phyloP scores from a whole-genome alignment of 2,329 filamentous ascomycete species.

The Exophiala calicioides region DNA sequence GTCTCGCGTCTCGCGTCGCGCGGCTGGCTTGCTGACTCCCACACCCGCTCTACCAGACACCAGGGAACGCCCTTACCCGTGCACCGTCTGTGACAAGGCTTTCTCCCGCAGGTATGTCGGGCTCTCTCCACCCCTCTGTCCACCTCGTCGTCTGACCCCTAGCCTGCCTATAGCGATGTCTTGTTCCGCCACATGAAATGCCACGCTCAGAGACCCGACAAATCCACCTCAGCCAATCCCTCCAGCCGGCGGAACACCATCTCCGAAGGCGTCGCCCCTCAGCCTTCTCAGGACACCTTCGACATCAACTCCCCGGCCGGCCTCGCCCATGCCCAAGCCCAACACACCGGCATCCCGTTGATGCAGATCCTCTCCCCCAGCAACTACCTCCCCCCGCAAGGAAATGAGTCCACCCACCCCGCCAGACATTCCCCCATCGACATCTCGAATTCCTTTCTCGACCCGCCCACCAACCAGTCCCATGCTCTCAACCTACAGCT shows the following conservation, averaged over 20 bases:
- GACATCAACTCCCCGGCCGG: conserved; percentile 31
- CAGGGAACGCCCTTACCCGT: conserved; percentile 57
- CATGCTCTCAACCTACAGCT: conserved; percentile 20
- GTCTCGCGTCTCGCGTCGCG: too few relatives aligned
- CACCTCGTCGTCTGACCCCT: conserved; percentile 18
- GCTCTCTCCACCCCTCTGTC: not conserved
- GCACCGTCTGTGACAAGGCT: conserved; percentile 55
- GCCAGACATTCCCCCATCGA: conserved; percentile 21
- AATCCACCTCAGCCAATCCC: conserved; percentile 35
- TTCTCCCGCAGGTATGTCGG: conserved; percentile 54
- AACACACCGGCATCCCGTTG: conserved; percentile 20
- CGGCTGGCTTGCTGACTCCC: too few relatives aligned
- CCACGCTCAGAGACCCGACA: conserved; percentile 46
- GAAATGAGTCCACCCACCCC: conserved; percentile 15
- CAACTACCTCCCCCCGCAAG: conserved; percentile 19
- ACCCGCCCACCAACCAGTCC: conserved; percentile 13
- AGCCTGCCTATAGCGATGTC: conserved; percentile 45
- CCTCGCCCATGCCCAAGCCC: conserved; percentile 15
- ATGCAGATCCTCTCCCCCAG: conserved; percentile 28
- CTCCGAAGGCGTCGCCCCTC: conserved; percentile 26
- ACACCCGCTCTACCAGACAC: conserved; percentile 44
- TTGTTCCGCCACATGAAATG: conserved; percentile 55
- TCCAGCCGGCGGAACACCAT: conserved; percentile 34
- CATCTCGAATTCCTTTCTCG: conserved; percentile 18
- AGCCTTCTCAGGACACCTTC: conserved; percentile 32